Base-by-base conservation (phyloP, 116 monocot genomes). In the Zostera marina region DNA sequence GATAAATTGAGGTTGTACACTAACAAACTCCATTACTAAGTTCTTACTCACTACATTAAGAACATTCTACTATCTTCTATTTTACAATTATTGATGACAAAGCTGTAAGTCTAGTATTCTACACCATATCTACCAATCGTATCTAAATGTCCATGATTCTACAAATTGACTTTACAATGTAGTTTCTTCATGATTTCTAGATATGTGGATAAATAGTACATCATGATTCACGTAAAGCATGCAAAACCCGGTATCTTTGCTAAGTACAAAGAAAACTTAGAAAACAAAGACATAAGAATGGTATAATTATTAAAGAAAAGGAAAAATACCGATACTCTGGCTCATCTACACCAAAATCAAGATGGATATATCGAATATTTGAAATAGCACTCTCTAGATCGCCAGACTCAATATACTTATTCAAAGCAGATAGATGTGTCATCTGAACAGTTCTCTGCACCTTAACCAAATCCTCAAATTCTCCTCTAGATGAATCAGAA, bases 371-470 rank as follows among this genome's bases (percentile, higher is more conserved):
- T 23, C 83, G 75, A 57, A 90, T 64, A 57, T 77, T 78, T 23
- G 63, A 65, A 68, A 79, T 47, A 43, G 83, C 86, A 56, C 71
- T 74, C 5, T 49, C 63, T 1, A 82, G 11, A 46, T 82, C 76
- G 25, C 47, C 74, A 15, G 22, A 56, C 52, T 65, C 64, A n/a
- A 64, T 54, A 43, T 66, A 74, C 43, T 80, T 59, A 22, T 61
- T 79, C 52, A 86, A 5, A 54, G 76, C 85, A 65, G 65, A 48
- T 68, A 98, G 61, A 74, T 86, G 89, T n/a, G 86, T 76, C 75
- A 77, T 42, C 67, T 98, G 90, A 60, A 98, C 72, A 45, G 42
- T 62, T 45, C 41, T 62, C 58, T 69, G 80, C 53, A 98, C 54
- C 42, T 43, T 52, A 17, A 52, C 20, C 13, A 88, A 63, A 12